Conservation (phyloP, 2,329 filamentous ascomycete genomes). For the Penicillium sp. region DNA sequence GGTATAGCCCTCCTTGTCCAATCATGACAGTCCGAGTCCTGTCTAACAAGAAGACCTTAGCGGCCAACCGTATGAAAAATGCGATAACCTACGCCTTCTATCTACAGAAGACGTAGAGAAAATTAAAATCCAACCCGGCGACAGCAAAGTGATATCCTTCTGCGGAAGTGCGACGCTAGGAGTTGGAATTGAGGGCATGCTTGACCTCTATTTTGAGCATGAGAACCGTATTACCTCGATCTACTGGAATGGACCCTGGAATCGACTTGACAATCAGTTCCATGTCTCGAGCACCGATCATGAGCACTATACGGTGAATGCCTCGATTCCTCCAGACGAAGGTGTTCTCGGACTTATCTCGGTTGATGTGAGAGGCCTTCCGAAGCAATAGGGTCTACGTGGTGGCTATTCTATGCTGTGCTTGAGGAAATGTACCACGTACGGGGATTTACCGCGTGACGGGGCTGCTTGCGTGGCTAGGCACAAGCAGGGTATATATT, state of each 20-base stretch:
- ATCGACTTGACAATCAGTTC: slow-evolving; percentile 10
- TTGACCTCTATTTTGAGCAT: slow-evolving; percentile 6
- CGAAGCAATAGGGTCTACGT: neutral
- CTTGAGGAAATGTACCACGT: neutral
- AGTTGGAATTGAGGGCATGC: slow-evolving; percentile 12
- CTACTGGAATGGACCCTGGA: slow-evolving; percentile 17
- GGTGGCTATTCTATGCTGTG: neutral
- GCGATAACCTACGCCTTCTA: neutral
- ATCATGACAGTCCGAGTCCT: neutral
- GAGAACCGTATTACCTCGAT: slow-evolving; percentile 8
- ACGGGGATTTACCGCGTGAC: neutral
- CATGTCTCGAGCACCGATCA: slow-evolving; percentile 11
- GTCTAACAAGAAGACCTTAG: neutral
- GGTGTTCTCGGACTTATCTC: slow-evolving; percentile 16
- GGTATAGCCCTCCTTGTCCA: neutral
- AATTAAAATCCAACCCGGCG: slow-evolving; percentile 10
- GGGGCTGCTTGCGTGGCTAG: neutral
- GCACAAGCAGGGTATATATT: neutral
- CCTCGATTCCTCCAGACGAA: slow-evolving; percentile 8
- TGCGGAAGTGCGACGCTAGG: slow-evolving; percentile 13
- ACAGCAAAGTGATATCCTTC: slow-evolving; percentile 11
- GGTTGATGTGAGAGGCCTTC: slow-evolving; percentile 2
- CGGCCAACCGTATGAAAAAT: neutral
- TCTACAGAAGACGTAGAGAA: slow-evolving; percentile 1
- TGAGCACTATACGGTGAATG: slow-evolving; percentile 1